Evolutionary conservation across 257 asterid species (phyloP).

Genomic region (Haberlea rhodopensis): DNA sequence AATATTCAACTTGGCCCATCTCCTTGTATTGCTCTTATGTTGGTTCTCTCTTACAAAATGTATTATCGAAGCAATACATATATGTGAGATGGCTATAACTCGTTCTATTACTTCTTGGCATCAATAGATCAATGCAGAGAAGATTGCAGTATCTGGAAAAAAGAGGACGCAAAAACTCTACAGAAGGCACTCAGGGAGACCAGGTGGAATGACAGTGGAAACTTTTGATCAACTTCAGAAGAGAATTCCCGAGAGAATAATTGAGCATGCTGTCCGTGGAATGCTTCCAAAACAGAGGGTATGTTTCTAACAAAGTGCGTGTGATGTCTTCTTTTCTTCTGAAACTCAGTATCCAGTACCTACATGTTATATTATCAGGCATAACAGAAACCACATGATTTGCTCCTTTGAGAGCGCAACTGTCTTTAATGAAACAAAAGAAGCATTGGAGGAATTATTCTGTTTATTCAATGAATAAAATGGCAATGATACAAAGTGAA

Average conservation of each 20-base stretch:
- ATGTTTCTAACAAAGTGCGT: conserved; percentile 29
- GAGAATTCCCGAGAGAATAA: conserved; percentile 83
- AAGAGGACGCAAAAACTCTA: conserved; percentile 82
- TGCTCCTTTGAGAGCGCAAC: too few species aligned
- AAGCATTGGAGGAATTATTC: too few species aligned
- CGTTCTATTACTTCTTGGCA: conserved; percentile 18
- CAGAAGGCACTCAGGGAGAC: conserved; percentile 92
- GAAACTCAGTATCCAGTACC: background rate
- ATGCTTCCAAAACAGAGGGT: conserved; percentile 97
- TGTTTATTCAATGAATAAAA: too few species aligned
- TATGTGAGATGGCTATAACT: background rate
- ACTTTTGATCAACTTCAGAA: conserved; percentile 91
- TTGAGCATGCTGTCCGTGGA: conserved; percentile 99
- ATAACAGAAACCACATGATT: background rate
- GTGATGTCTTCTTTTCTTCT: background rate
- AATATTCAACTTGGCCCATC: background rate
- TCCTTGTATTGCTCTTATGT: conserved; percentile 1
- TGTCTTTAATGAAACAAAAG: too few species aligned
- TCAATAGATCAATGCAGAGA: conserved; percentile 77
- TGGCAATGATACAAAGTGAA: too few species aligned
- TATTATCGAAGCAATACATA: background rate
- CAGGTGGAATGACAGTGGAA: conserved; percentile 93
- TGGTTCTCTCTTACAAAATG: conserved; percentile 1
- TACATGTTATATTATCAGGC: background rate
- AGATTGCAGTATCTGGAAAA: conserved; percentile 88